Evolutionary conservation across 2,329 filamentous ascomycete species (phyloP), one percentile per base, ranked within the genome.

Genomic region (Pleomassaria siparia): DNA sequence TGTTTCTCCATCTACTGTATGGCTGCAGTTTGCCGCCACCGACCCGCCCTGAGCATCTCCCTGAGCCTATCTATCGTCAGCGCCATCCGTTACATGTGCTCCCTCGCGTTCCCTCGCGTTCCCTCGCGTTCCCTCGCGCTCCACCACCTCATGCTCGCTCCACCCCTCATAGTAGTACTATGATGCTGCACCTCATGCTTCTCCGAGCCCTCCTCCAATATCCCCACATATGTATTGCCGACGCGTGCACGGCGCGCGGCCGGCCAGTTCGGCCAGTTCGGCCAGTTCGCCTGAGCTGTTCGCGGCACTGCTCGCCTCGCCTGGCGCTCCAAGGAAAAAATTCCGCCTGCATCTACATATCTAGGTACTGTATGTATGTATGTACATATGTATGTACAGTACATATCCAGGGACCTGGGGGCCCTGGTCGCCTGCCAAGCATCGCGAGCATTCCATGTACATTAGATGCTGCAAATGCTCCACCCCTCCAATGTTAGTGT

Each of bases 391-490:
- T 16, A 16, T 35, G 32, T 30, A n/a, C 29, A 9, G 42, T 35
- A 40, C 44, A 44, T 43, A 51, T 49, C 50, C 60, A 56, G 54
- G 53, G 57, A 60, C 56, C 20, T 24, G 20, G 21, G 53, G 49
- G 41, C 46, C 49, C 53, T 49, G 56, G 53, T 51, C 43, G 53
- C 47, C 45, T 51, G 58, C 60, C 62, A 62, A 60, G 61, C 55
- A 59, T 53, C 46, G 43, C 45, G 45, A 48, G 48, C 49, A 40
- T 45, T n/a, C n/a, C n/a, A n/a, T n/a, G n/a, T n/a, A n/a, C n/a
- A n/a, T n/a, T n/a, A n/a, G n/a, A n/a, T n/a, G n/a, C n/a, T n/a
- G n/a, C n/a, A n/a, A n/a, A n/a, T n/a, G n/a, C n/a, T n/a, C n/a
- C n/a, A n/a, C n/a, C n/a, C n/a, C n/a, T n/a, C n/a, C n/a, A n/a